phyloP scores from a whole-genome alignment of 495 filamentous ascomycete genomes.

The Trichoderma erinaceum region DNA sequence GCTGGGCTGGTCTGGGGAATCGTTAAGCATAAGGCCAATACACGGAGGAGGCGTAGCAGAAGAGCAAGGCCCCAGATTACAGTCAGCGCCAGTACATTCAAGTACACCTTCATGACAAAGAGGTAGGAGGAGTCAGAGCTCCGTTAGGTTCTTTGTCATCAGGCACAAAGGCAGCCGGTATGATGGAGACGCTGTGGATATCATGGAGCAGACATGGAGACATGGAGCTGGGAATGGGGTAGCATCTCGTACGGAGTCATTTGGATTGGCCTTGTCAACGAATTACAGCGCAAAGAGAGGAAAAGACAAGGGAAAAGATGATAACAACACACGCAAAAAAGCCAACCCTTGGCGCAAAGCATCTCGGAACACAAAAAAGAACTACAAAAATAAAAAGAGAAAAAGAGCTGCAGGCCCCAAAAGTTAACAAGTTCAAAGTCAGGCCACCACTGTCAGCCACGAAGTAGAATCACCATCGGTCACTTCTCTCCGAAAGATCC shows the following conservation, averaged over 20 bases:
- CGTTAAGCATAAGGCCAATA: conserved; percentile 4
- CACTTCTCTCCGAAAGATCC: conserved; percentile 8
- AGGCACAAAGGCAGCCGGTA: conserved; percentile 3
- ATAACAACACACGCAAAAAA: background rate
- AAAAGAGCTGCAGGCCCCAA: background rate
- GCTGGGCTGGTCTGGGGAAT: conserved; percentile 15
- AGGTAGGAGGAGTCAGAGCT: background rate
- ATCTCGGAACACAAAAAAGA: background rate
- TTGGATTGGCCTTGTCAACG: conserved; percentile 14
- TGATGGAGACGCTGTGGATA: conserved; percentile 11
- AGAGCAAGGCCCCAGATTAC: background rate
- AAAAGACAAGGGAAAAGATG: background rate
- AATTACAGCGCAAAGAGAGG: conserved; percentile 12
- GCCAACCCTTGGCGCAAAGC: background rate
- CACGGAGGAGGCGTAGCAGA: background rate
- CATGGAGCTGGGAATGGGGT: conserved; percentile 14
- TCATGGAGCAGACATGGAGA: conserved; percentile 3
- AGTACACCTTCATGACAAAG: background rate
- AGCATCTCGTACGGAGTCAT: conserved; percentile 17
- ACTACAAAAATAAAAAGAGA: conserved; percentile 8
- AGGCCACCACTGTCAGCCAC: background rate
- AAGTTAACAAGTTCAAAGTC: background rate
- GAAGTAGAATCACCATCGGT: conserved; percentile 18
- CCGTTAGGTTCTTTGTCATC: background rate
- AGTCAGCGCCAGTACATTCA: background rate